A percentile compares a stretch with the other conserved stretches of the same genome.
These are phyloP conservation scores for Vitellaria paradoxa DNA, from an alignment of 179 eudicot species.

Conservation along the genomic window DNA sequence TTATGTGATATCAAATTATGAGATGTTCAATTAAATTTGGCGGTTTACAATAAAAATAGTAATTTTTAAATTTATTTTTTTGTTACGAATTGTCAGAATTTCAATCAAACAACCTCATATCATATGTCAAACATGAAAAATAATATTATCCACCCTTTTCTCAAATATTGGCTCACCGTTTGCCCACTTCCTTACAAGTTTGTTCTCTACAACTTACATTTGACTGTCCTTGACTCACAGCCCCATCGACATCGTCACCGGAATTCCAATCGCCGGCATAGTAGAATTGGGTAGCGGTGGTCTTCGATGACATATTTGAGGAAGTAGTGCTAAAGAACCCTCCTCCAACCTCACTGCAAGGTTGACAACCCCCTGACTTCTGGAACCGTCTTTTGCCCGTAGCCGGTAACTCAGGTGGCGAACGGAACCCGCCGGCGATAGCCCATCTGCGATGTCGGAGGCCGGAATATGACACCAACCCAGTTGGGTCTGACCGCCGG, in stretches of 20 bases:
- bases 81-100: too few relatives aligned
- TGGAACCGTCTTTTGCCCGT: constrained; percentile 39
- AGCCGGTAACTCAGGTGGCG: constrained; percentile 49
- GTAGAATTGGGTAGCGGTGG: not conserved
- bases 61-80: too few relatives aligned
- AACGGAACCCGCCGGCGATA: constrained; percentile 23
- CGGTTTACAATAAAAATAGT: too few relatives aligned
- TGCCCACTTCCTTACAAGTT: not conserved
- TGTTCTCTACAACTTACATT: not conserved
- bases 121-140: too few relatives aligned
- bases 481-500: constrained; percentile 31
- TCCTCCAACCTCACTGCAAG: constrained; percentile 34
- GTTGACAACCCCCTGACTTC: constrained; percentile 44
- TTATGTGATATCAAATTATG: too few relatives aligned
- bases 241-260: constrained; percentile 5
- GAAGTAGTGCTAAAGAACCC: not conserved
- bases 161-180: not conserved
- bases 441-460: constrained; percentile 31
- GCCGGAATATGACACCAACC: constrained; percentile 54
- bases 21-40: too few relatives aligned
- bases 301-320: constrained; percentile 9
- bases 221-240: not conserved
- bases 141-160: too few relatives aligned
- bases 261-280: constrained; percentile 12
- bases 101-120: too few relatives aligned